Evolutionary conservation across 345 rosid species (phyloP), one percentile per base, ranked within the genome.

Genomic region (Citrus mangshanensis): DNA sequence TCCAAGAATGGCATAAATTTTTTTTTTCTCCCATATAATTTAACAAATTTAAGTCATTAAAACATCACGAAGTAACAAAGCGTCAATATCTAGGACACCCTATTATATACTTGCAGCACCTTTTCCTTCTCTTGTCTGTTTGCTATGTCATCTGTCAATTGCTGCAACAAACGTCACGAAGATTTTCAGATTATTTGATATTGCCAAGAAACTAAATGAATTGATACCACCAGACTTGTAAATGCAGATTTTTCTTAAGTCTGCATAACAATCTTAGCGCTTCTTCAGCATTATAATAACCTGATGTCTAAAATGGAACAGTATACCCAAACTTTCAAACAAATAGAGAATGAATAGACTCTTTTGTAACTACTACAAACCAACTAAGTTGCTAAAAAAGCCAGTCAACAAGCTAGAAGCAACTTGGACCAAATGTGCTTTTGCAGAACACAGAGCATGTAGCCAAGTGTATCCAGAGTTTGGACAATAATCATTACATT

Each of bases 331-430:
- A 70, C 66, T 78, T 74, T 40, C 27, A 61, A 70, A 68, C 28
- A 34, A 63, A 78, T 32, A 74, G 72, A 78, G 72, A 67, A 70
- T 60, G 73, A n/a, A 61, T n/a, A 19, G 42, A n/a, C 14, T 49
- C 77, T 24, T 66, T 18, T 68, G 49, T 51, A 59, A 73, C 35
- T 78, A 78, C 73, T 13, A 32, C 74, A 34, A 64, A 60, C 62
- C 49, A 40, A 49, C 19, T 73, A n/a, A 60, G 35, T 72, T 24
- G 67, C 70, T 65, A 32, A 70, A 75, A 51, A 4, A 61, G 66
- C 51, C 51, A 80, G 59, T 58, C 62, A 62, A 18, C 30, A 67
- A 78, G 38, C 37, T 73, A 56, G 69, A 65, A 60, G 32, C 35
- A 16, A 76, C 68, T 55, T 38, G 58, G 64, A 63, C 46, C 55